Base-by-base conservation (phyloP, 139 green algal genomes). In the Coelastrella sp. region DNA sequence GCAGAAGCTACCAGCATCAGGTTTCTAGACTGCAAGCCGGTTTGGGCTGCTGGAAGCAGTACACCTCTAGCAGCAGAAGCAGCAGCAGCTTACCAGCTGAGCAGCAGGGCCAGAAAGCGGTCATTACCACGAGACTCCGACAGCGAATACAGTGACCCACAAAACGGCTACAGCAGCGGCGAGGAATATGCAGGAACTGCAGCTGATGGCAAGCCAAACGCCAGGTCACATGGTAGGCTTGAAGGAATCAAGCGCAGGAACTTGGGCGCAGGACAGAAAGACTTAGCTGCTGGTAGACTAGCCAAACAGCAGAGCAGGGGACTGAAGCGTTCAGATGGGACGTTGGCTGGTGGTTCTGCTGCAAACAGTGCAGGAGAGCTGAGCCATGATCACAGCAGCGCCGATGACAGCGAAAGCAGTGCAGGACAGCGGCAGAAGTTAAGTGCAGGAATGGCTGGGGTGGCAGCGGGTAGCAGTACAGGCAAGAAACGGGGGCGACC, bases 11-110 rank as follows among this genome's bases (percentile, higher is more conserved):
- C 7, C 10, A 76, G 60, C n/a, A 75, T 86, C 0, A 56, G 22
- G 8, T 86, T 66, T 23, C 61, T 75, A 4, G 4, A 59, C 60
- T 59, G 71, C 60, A 66, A 66, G 64, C 82, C 82, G 20, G 65
- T 78, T 4, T 87, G 82, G 82, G 82, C 82, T 65, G 14, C 64
- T 4, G 82, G 82, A 3, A 68, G 59, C 22, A 73, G 73, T 5
- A 57, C 82, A 54, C 82, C 82, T 7, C 78, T 64, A 5, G 82
- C 82, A 10, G 82, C 32, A 78, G 82, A 68, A 79, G 82, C 82
- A 77, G 81, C 80, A 73, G 19, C 56, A 71, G 80, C 80, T 58
- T n/a, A n/a, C 47, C 54, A 57, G 14, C 60, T 64, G 10, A 7
- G 64, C 19, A 5, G 23, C 65, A 20, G 10, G n/a, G 57, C 59